Evolutionary conservation across 1,284 basidiomycete genomes (phyloP).

Genomic region (Cryptococcus sp.): DNA sequence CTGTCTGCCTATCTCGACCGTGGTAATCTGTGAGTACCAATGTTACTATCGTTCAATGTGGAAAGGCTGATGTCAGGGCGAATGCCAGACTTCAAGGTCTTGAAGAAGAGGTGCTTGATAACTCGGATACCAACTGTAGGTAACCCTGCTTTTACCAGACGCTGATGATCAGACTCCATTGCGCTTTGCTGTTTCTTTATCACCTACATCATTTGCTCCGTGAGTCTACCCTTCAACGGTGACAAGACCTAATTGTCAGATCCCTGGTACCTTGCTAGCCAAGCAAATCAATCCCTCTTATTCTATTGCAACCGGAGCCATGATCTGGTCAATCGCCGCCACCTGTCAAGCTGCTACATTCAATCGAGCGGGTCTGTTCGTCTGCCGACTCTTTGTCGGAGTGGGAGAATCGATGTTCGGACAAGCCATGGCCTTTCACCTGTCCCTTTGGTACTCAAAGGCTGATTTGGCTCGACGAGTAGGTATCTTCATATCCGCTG

Average conservation of each 20-base stretch:
- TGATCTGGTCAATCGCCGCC: slow-evolving; percentile 49
- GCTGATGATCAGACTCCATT: too few relatives aligned
- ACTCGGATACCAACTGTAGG: slow-evolving; percentile 44
- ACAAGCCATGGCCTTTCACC: slow-evolving; percentile 42
- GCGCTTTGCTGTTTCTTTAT: slow-evolving; percentile 47
- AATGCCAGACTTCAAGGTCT: slow-evolving; percentile 47
- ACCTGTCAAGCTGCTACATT: slow-evolving; percentile 44
- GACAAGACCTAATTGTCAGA: background rate
- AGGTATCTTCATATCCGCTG: slow-evolving; percentile 50
- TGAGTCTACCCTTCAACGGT: slow-evolving; percentile 23
- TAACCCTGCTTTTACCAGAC: too few relatives aligned
- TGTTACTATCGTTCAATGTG: background rate
- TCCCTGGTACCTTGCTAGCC: slow-evolving; percentile 40
- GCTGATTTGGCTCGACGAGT: slow-evolving; percentile 49
- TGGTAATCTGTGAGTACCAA: slow-evolving; percentile 38
- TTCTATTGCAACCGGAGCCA: slow-evolving; percentile 45
- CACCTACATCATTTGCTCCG: slow-evolving; percentile 45
- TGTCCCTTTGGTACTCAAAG: slow-evolving; percentile 47
- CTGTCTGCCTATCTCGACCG: slow-evolving; percentile 50
- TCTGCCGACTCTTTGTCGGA: slow-evolving; percentile 48
- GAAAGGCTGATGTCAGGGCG: slow-evolving; percentile 11
- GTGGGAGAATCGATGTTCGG: slow-evolving; percentile 45
- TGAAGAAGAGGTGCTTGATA: slow-evolving; percentile 33
- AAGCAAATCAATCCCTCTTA: slow-evolving; percentile 43
- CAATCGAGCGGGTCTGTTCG: slow-evolving; percentile 43